Evolutionary conservation across 1,284 basidiomycete species (phyloP).

Genomic region (Prillingera fragicola): DNA sequence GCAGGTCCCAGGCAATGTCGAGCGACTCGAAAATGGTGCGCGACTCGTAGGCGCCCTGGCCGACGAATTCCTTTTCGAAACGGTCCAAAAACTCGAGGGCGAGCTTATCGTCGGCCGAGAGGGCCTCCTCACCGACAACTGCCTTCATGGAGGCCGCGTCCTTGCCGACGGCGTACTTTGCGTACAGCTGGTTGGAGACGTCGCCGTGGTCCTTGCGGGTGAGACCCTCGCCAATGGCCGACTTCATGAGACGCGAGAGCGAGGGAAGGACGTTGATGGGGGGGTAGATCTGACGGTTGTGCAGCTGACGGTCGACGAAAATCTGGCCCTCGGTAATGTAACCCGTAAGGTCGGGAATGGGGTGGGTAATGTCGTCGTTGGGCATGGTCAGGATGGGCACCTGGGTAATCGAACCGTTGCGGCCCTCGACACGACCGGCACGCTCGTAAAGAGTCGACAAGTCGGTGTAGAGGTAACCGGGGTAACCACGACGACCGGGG

Average conservation of each 20-base stretch:
- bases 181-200: slow-evolving; percentile 97
- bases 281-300: slow-evolving; percentile 86
- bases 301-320: slow-evolving; percentile 77
- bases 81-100: slow-evolving; percentile 89
- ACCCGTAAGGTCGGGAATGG: slow-evolving; percentile 98
- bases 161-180: slow-evolving; percentile 94
- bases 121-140: slow-evolving; percentile 96
- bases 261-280: slow-evolving; percentile 99
- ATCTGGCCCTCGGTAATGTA: slow-evolving; percentile 99
- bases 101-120: slow-evolving; percentile 56
- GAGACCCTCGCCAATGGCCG: slow-evolving; percentile 93
- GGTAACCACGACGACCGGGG: slow-evolving; percentile 98
- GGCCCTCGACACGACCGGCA: slow-evolving; percentile 93
- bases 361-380: slow-evolving; percentile 99
- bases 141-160: slow-evolving; percentile 99
- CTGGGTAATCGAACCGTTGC: slow-evolving; percentile 99
- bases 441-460: slow-evolving; percentile 98
- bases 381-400: slow-evolving; percentile 99
- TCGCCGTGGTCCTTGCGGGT: slow-evolving; percentile 98
- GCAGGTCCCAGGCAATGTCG: slow-evolving; percentile 92
- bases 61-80: slow-evolving; percentile 91
- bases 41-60: slow-evolving; percentile 92
- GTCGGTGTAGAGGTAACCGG: slow-evolving; percentile 79
- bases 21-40: slow-evolving; percentile 96
- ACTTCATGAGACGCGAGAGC: slow-evolving; percentile 98